Base-by-base conservation (phyloP, 768 basidiomycete genomes). In the Ephemerocybe angulata region DNA sequence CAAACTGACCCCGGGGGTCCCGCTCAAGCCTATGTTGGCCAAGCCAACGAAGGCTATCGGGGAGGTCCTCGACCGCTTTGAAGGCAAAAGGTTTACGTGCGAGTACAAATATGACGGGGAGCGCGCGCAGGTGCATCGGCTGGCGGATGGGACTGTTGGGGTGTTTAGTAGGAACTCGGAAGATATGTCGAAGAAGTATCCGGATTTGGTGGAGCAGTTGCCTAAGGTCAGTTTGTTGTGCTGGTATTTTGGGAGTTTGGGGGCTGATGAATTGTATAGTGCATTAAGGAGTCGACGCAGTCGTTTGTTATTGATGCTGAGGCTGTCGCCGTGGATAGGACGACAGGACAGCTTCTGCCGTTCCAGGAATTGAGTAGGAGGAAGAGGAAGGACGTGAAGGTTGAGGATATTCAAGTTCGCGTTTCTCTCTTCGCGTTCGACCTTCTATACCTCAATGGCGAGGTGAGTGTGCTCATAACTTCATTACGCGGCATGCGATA, bases 81-180 rank as follows among this genome's bases (percentile, higher is more conserved):
- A 99, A 70, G 86, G 85, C 65, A 95, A 94, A 70, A 82, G 80
- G 52, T 98, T 99, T 67, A 98, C 97, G 8, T 98, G 95, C 72
- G 97, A 99, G 74, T 99, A 99, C 73, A 99, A 99, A 70, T 99
- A 99, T 62, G 97, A 99, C 60, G 97, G 97, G 6, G 97, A 99
- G 68, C 86, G 97, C 44, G 97, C 97, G 15, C 95, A 98, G 75
- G 89, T 87, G 2, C 97, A 99, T 70, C 84, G 79, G 65, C 73
- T 93, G 44, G 83, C 85, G 40, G 81, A 93, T 63, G 96, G 94
- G 1, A 81, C 78, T 3, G 85, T 99, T 19, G 81, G 82, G n/a
- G 87, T 99, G 40, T 99, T 98, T 72, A 95, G 93, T 67, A 78
- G 97, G 53, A 99, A 99, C 70, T 97, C 94, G 24, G 97, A 99